Evolutionary conservation across 805 yeast genomes (phyloP).

Genomic region (Saccharomycopsis fermentans): DNA sequence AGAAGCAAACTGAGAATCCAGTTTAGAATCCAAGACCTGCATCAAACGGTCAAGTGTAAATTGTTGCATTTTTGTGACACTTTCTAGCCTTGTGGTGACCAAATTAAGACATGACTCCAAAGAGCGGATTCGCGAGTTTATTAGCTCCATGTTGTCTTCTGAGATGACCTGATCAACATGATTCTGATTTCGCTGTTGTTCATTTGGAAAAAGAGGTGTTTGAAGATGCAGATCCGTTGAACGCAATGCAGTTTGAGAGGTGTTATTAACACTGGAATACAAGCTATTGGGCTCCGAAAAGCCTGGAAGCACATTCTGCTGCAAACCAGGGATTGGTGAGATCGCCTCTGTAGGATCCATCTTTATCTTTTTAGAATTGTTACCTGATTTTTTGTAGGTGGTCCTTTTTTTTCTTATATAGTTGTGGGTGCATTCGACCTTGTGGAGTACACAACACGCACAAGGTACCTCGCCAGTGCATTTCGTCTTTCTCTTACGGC

Average conservation of each 20-base stretch:
- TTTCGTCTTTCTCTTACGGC: constrained; percentile 17
- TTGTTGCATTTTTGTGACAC: neutral
- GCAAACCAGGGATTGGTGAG: neutral
- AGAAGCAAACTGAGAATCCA: neutral
- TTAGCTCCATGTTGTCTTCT: too few relatives aligned
- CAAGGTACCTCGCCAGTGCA: constrained; percentile 15
- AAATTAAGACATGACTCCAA: neutral
- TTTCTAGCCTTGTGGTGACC: neutral
- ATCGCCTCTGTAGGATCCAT: neutral
- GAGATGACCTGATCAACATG: neutral
- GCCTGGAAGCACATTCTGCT: neutral
- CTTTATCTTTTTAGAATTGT: neutral
- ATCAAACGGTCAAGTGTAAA: neutral
- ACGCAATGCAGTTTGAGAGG: neutral
- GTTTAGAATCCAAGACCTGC: neutral
- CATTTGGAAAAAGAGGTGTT: neutral
- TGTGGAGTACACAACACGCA: constrained; percentile 9
- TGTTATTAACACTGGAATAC: neutral
- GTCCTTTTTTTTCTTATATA: constrained; percentile 16
- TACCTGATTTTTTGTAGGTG: constrained; percentile 4
- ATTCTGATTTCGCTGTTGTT: neutral
- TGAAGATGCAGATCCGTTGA: neutral
- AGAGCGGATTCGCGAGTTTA: neutral
- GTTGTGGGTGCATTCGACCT: constrained; percentile 10
- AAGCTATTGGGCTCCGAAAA: neutral